Evolutionary conservation across 2,329 filamentous ascomycete genomes (phyloP).

Genomic region (Dryadomyces quercus-mongolicae): DNA sequence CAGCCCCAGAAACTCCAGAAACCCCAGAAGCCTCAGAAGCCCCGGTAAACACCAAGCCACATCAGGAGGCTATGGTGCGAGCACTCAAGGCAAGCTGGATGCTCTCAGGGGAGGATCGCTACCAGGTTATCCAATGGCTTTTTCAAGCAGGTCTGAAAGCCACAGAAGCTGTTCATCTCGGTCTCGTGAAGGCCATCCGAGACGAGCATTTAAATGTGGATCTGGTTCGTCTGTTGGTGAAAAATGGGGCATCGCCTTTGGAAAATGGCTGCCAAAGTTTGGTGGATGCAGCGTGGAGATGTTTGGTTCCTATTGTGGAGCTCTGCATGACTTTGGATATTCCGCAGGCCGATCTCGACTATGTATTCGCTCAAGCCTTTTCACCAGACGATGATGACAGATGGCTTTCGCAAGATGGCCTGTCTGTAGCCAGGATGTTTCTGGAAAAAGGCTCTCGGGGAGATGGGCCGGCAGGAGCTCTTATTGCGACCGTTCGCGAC

Average conservation of each 20-base stretch:
- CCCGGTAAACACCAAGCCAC: conserved; percentile 17
- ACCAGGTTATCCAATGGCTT: conserved; percentile 35
- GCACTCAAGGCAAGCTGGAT: conserved; percentile 43
- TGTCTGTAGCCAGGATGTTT: conserved; percentile 33
- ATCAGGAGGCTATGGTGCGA: conserved; percentile 32
- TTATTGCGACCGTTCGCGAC: conserved; percentile 33
- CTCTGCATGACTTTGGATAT: conserved; percentile 29
- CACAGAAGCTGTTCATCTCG: conserved; percentile 36
- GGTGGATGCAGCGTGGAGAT: conserved; percentile 31
- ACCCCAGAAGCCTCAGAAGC: conserved; percentile 11
- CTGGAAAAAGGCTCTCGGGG: conserved; percentile 36
- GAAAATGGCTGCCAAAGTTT: conserved; percentile 40
- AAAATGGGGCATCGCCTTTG: conserved; percentile 38
- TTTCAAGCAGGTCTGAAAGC: conserved; percentile 37
- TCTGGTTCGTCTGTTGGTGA: conserved; percentile 34
- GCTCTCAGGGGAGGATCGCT: conserved; percentile 33
- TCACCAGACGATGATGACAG: conserved; percentile 23
- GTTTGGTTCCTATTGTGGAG: conserved; percentile 25
- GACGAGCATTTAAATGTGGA: conserved; percentile 35
- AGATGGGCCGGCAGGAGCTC: conserved; percentile 29
- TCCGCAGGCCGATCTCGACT: conserved; percentile 28
- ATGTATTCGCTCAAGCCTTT: conserved; percentile 33
- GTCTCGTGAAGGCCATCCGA: conserved; percentile 38
- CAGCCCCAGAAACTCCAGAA: not conserved
- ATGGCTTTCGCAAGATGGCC: conserved; percentile 36